Percentiles rank a stretch among this genome's conserved stretches.
Evolutionary conservation across 306 rosid genomes (phyloP).

Genomic region (Fragaria vesca): DNA sequence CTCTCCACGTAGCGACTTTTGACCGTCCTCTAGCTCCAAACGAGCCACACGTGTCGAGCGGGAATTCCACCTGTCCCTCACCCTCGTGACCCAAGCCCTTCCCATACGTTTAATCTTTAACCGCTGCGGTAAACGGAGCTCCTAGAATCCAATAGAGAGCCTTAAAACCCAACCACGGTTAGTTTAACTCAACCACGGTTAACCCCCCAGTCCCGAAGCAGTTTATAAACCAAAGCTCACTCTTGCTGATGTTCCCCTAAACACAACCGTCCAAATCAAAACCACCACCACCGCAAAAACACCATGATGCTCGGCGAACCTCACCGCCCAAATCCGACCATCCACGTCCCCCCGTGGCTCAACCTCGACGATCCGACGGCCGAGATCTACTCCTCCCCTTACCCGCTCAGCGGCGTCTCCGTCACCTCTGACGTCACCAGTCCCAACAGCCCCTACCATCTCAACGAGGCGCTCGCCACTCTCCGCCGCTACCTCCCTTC

Average conservation of each 20-base stretch:
- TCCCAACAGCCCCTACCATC: slow-evolving; percentile 49
- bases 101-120: slow-evolving; percentile 21
- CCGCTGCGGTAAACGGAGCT: slow-evolving; percentile 38
- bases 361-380: slow-evolving; percentile 49
- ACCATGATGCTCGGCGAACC: slow-evolving; percentile 77
- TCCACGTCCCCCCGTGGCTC: slow-evolving; percentile 71
- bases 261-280: slow-evolving; percentile 23
- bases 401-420: slow-evolving; percentile 39
- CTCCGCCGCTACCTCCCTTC: slow-evolving; percentile 67
- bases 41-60: slow-evolving; percentile 22
- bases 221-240: slow-evolving; percentile 44
- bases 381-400: slow-evolving; percentile 45
- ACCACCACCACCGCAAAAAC: neutral
- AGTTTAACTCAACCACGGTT: slow-evolving; percentile 43
- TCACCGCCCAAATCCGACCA: slow-evolving; percentile 61
- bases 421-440: slow-evolving; percentile 39
- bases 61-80: neutral
- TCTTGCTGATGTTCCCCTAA: slow-evolving; percentile 34
- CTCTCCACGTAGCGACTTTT: neutral
- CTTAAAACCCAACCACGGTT: slow-evolving; percentile 43
- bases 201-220: slow-evolving; percentile 4
- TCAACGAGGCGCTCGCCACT: slow-evolving; percentile 58
- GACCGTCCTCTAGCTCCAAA: neutral
- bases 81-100: slow-evolving; percentile 14
- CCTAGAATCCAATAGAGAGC: neutral